Conservation (phyloP, 768 basidiomycete species). For the Trametes coccinea region DNA sequence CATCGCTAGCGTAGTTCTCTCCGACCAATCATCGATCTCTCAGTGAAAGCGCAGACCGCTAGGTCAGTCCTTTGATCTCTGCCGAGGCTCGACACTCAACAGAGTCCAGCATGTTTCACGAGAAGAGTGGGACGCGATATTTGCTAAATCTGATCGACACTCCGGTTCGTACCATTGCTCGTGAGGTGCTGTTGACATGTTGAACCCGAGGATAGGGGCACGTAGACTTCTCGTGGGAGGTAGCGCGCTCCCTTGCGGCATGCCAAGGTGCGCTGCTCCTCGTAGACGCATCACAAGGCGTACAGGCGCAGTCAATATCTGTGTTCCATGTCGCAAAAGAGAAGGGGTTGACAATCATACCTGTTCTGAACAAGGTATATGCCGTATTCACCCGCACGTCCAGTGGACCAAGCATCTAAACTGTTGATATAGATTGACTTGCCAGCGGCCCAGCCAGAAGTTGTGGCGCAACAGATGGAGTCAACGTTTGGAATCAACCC, state of each 20-base stretch:
- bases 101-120: slow-evolving; percentile 72
- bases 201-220: slow-evolving; percentile 60
- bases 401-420: slow-evolving; percentile 6
- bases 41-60: slow-evolving; percentile 95
- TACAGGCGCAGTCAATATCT: slow-evolving; percentile 96
- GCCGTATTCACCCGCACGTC: not conserved
- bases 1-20: no score
- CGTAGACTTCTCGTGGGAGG: slow-evolving; percentile 98
- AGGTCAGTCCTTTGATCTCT: slow-evolving; percentile 46
- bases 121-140: slow-evolving; percentile 52
- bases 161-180: slow-evolving; percentile 53
- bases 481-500: slow-evolving; percentile 81
- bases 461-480: slow-evolving; percentile 78
- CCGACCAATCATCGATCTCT: not conserved
- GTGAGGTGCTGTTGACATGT: not conserved
- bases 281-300: slow-evolving; percentile 96
- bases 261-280: slow-evolving; percentile 86
- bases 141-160: slow-evolving; percentile 96
- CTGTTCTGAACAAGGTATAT: slow-evolving; percentile 87
- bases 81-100: slow-evolving; percentile 1
- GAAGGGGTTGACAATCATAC: slow-evolving; percentile 78
- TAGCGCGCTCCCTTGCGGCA: slow-evolving; percentile 87
- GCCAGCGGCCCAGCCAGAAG: slow-evolving; percentile 81
- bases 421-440: slow-evolving; percentile 75
- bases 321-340: slow-evolving; percentile 90